These are phyloP conservation scores for Boletus reticulatus DNA, from an alignment of 768 basidiomycete genomes.

Conservation along the genomic window DNA sequence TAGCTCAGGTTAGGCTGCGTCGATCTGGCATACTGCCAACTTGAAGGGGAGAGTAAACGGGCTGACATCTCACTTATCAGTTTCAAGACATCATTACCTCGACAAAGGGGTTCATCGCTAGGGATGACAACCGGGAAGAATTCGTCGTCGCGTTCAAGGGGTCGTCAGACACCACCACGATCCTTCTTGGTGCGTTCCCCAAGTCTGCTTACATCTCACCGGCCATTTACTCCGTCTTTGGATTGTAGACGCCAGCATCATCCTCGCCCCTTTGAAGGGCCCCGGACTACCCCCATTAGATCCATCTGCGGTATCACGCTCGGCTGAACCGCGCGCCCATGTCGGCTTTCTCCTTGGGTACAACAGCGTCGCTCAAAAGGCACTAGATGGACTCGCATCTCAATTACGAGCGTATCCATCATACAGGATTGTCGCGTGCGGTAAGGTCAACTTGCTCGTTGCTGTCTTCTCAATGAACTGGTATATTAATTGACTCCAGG, in stretches of 20 bases:
- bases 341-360: constrained; percentile 37
- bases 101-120: constrained; percentile 44
- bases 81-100: constrained; percentile 37
- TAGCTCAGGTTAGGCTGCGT: constrained; percentile 35
- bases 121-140: constrained; percentile 42
- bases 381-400: constrained; percentile 28
- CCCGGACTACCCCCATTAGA: constrained; percentile 24
- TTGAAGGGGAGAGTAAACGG: background rate
- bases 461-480: background rate
- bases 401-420: constrained; percentile 33
- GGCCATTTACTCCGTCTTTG: background rate
- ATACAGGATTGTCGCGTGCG: constrained; percentile 35
- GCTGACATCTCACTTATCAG: constrained; percentile 21
- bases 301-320: background rate
- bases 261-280: constrained; percentile 21
- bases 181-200: constrained; percentile 15
- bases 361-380: constrained; percentile 29
- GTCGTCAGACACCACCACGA: constrained; percentile 25
- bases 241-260: constrained; percentile 18
- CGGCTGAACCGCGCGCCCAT: constrained; percentile 31
- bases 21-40: background rate
- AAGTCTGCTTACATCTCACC: background rate
- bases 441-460: constrained; percentile 12
- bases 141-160: constrained; percentile 43
- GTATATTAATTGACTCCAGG: constrained; percentile 21